Evolutionary conservation across 139 green algal genomes (phyloP), one percentile per base, ranked within the genome.

Genomic region (Coelastrella sp.): DNA sequence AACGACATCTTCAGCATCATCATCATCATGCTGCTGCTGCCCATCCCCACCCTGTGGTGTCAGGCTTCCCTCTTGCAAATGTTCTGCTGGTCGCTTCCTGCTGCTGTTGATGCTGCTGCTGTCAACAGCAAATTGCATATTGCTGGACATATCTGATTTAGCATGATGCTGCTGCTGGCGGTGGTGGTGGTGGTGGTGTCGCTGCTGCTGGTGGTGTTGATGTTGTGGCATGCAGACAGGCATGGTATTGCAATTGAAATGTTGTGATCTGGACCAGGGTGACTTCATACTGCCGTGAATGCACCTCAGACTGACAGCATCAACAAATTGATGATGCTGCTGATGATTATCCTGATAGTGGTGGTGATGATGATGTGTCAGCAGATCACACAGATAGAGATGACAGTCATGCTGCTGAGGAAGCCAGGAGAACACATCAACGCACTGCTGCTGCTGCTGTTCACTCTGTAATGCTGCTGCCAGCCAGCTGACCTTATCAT

Each of bases 401-500:
- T 84, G 73, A 9, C 48, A 68, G 48, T 60, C 73, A 27, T 30
- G 50, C 50, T 66, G 75, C 75, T 82, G 75, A 45, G 38, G 40
- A 15, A 41, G 19, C 67, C n/a, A n/a, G n/a, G n/a, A n/a, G n/a
- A n/a, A n/a, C n/a, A n/a, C n/a, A n/a, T n/a, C n/a, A n/a, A n/a
- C n/a, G n/a, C n/a, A 41, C 64, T 74, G 64, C 64, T 74, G 35
- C 67, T 37, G 38, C n/a, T 41, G 30, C 9, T 71, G 62, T 8
- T 71, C 27, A 38, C 41, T 4, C 27, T 40, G 27, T 15, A 23
- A 15, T 41, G 30, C n/a, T n/a, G n/a, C n/a, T n/a, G n/a, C n/a
- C n/a, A n/a, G n/a, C n/a, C n/a, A n/a, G n/a, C n/a, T n/a, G n/a
- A n/a, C n/a, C n/a, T n/a, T n/a, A n/a, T n/a, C n/a, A n/a, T n/a